Evolutionary conservation across 108 stramenopile species (phyloP), one percentile per base, ranked within the genome.

Genomic region (Asterionellopsis glacialis): DNA sequence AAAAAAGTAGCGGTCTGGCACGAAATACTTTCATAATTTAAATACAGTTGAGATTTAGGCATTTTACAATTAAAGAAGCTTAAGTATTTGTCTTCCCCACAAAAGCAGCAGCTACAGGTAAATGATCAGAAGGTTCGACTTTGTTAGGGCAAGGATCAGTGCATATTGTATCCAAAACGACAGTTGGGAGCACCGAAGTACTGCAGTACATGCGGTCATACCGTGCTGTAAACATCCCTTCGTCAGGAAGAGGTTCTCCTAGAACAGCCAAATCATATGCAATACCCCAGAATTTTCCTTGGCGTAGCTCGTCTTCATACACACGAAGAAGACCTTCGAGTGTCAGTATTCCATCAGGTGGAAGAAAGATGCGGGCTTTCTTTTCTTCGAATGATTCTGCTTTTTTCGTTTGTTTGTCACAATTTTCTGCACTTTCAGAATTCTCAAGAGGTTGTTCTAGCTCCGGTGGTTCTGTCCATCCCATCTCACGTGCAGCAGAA

Each of bases 271-370:
- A 80, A 75, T 96, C 95, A 74, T 94, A 84, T 18, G 87, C 85
- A 48, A 96, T 90, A 7, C 92, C 90, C 95, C 95, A 96, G 52
- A 93, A 93, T 64, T 96, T 96, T n/a, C 95, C 95, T 59, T 78
- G 74, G 25, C 74, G 65, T 21, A 94, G 56, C 61, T 95, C 93
- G 52, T 73, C 76, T 42, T 76, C 75, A 62, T 96, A 96, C 21
- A 96, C 81, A 24, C 68, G 55, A 15, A 79, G 33, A 45, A 96
- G 94, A 21, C 82, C 84, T n/a, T 79, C 66, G 25, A 79, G 59
- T 1, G 83, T 61, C 19, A 90, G 61, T 11, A 74, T 59, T 15
- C 83, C 87, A 53, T 79, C 79, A 9, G 75, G 63, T 11, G 93
- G 93, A 4, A 94, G 75, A 22, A 28, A 25, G 26, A 42, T 42